Evolutionary conservation across 2,329 filamentous ascomycete species (phyloP), one percentile per base, ranked within the genome.

Genomic region (Lecanosticta acicola): DNA sequence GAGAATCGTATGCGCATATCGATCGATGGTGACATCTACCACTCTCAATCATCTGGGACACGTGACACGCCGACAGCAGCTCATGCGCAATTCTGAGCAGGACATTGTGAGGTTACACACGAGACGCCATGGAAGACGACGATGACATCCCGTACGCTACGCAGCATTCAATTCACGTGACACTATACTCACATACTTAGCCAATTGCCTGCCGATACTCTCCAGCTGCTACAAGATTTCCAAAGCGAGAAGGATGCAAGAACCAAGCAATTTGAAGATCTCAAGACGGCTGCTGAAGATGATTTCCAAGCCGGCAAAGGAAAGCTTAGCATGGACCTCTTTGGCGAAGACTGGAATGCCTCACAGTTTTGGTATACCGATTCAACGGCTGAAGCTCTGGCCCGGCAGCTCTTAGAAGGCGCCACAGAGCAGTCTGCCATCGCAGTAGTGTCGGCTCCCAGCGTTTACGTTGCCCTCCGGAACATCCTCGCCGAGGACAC

Each of bases 341-440:
- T 91, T 59, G 73, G 74, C 1, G 87, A 91, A 66, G 83, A 91
- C 65, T 93, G 87, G 87, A 87, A 90, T 60, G 78, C 84, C 59
- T 84, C 79, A 32, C 54, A 56, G 37, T 93, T 93, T 60, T 93
- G 87, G 86, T 86, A 71, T 32, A 80, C 79, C 7, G 81, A 89
- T 43, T 78, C 82, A 53, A 90, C 85, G 18, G 86, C 86, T 0
- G 73, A 65, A 1, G 60, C 73, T 3, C 67, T 86, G 16, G 86
- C 85, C 1, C 69, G 73, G 45, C 76, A 86, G 58, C 71, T 93
- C 26, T 73, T 91, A 1, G 71, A 78, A 3, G 81, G 74, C 39
- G 74, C 78, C 1, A 79, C 74, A 1, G 65, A 72, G 2, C 71
- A 76, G 8, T 21, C 73, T 68, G 49, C 52, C 2, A 80, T 91